A percentile compares a stretch with the other conserved stretches of the same genome.
Evolutionary conservation across 1,139 yeast species (phyloP).

Genomic region (Suhomyces wounanorum): DNA sequence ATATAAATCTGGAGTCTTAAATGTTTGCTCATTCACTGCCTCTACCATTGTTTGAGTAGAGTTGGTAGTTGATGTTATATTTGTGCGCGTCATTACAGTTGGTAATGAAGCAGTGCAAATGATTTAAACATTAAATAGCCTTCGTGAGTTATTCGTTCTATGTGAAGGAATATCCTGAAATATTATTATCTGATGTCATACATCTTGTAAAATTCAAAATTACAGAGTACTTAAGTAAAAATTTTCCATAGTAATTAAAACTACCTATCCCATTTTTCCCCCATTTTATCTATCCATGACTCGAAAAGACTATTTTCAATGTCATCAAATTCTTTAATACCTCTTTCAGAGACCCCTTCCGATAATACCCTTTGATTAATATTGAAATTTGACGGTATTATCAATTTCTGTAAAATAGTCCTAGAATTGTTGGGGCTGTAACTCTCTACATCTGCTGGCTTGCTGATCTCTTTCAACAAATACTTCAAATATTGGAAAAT

Average conservation of each 20-base stretch:
- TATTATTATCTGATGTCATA: too few relatives aligned
- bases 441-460: constrained; percentile 12
- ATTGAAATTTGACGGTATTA: constrained; percentile 38
- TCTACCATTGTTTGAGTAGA: constrained; percentile 2
- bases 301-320: constrained; percentile 47
- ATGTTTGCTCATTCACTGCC: background rate
- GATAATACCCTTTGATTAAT: constrained; percentile 6
- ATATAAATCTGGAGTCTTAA: constrained; percentile 15
- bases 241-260: background rate
- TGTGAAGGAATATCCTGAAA: too few relatives aligned
- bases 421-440: constrained; percentile 18
- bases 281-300: constrained; percentile 48
- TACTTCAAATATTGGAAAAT: constrained; percentile 45
- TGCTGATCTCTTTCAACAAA: constrained; percentile 40
- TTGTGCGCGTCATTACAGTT: background rate
- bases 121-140: background rate
- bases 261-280: constrained; percentile 13
- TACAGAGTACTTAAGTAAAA: too few relatives aligned
- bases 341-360: constrained; percentile 1
- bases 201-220: too few relatives aligned
- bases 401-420: constrained; percentile 29
- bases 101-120: background rate
- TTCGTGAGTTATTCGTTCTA: too few relatives aligned
- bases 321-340: constrained; percentile 36
- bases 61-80: background rate